Evolutionary conservation across 176 grass and related monocot species (phyloP).

Genomic region (Poa annua): DNA sequence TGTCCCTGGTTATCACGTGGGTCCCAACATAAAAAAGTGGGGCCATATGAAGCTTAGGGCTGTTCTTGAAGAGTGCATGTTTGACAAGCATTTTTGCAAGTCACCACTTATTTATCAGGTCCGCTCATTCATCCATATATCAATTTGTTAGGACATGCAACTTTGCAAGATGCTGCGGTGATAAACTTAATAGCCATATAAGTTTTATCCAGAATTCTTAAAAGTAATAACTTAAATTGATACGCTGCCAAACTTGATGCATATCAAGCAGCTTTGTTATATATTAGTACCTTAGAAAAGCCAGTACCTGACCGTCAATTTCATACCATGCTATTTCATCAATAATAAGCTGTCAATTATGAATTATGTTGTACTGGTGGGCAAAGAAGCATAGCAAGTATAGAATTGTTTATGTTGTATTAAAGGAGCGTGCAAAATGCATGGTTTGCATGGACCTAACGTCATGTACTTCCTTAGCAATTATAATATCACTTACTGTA

Average conservation of each 20-base stretch:
- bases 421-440: slow-evolving; percentile 6
- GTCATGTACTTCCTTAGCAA: not conserved
- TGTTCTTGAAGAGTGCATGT: slow-evolving; percentile 74
- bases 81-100: slow-evolving; percentile 82
- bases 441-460: not conserved
- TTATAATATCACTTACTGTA: not conserved
- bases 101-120: slow-evolving; percentile 96
- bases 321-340: slow-evolving; percentile 8
- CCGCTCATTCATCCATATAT: slow-evolving; percentile 16
- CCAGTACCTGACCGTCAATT: not conserved
- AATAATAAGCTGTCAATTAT: not conserved
- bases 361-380: not conserved
- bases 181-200: slow-evolving; percentile 14
- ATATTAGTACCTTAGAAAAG: not conserved
- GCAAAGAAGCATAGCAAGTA: slow-evolving; percentile 15
- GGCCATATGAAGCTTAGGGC: slow-evolving; percentile 91
- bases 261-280: not conserved
- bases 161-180: not conserved
- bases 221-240: slow-evolving; percentile 15
- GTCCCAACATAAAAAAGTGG: slow-evolving; percentile 79
- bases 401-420: not conserved
- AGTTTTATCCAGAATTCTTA: not conserved
- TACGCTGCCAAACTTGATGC: slow-evolving; percentile 18
- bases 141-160: slow-evolving; percentile 35
- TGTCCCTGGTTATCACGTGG: slow-evolving; percentile 90